These are phyloP conservation scores for Xanthoceras sorbifolium DNA, from an alignment of 345 rosid genomes.

Conservation along the genomic window DNA sequence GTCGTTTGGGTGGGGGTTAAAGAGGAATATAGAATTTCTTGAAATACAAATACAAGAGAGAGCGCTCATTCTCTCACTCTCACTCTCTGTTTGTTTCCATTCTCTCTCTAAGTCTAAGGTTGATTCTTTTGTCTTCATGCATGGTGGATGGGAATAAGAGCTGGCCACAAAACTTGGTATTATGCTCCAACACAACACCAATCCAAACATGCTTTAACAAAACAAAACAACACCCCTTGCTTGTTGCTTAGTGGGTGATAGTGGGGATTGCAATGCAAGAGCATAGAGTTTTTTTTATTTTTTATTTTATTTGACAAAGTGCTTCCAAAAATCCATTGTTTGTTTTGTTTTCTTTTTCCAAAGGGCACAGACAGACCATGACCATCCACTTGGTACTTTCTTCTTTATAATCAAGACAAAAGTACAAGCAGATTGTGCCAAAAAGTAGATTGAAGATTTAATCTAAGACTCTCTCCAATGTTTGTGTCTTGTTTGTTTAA, in stretches of 20 bases:
- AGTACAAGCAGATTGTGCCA: slow-evolving; percentile 21
- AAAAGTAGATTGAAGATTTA: slow-evolving; percentile 21
- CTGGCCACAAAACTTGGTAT: slow-evolving; percentile 47
- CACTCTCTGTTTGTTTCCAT: slow-evolving; percentile 3
- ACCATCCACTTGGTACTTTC: slow-evolving; percentile 32
- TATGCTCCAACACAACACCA: slow-evolving; percentile 29
- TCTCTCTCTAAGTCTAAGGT: slow-evolving; percentile 5
- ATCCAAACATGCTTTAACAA: slow-evolving; percentile 54
- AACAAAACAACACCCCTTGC: slow-evolving; percentile 40
- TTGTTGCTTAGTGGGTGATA: slow-evolving; percentile 53
- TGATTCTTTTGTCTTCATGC: slow-evolving; percentile 26
- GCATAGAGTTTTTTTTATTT: slow-evolving; percentile 5
- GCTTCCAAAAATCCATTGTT: slow-evolving; percentile 47
- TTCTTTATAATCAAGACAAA: slow-evolving; percentile 29
- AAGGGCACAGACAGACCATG: slow-evolving; percentile 13
- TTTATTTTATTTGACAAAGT: not conserved
- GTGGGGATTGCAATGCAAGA: slow-evolving; percentile 44
- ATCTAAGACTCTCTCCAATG: not conserved
- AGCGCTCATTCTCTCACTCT: slow-evolving; percentile 24
- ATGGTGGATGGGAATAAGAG: slow-evolving; percentile 54
- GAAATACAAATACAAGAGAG: slow-evolving; percentile 35
- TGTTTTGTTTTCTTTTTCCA: slow-evolving; percentile 27
- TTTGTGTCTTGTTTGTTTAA: not conserved
- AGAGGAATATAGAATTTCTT: slow-evolving; percentile 70
- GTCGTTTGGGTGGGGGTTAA: slow-evolving; percentile 43